Base-by-base conservation (phyloP, 345 rosid species). In the Alliaria petiolata region DNA sequence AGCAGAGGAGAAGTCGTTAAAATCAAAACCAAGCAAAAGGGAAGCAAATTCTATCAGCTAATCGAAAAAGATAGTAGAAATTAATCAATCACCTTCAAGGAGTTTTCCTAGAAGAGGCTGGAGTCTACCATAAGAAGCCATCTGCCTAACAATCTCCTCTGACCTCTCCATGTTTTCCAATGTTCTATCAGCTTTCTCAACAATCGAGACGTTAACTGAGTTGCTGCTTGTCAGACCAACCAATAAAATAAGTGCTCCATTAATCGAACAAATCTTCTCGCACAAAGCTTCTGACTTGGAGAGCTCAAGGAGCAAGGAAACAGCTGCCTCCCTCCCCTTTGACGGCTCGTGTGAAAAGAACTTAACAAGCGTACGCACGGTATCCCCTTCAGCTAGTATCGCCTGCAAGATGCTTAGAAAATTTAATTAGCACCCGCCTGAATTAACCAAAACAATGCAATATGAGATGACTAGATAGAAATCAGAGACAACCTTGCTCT, bases 161-260 rank as follows among this genome's bases (percentile, higher is more conserved):
- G 83, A 85, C 61, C 53, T 85, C 75, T 87, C 97, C 86, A 93
- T 80, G 70, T 93, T 93, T 67, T 80, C 91, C 57, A 95, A 81
- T 4, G 97, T 95, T 81, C 73, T 85, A 62, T 89, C 95, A 68
- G 99, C 96, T 76, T 78, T 89, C 78, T 93, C 96, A 80, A 93
- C 95, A 15, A 96, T 85, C 40, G 81, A 70, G 65, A 87, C 45
- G 79, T 86, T 84, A 77, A 86, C 97, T 1, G 97, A 91, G 57
- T 89, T 87, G 85, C 96, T 91, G 81, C 83, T 86, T 28, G 95
- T 81, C 93, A 95, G 82, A 79, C 99, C 96, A 74, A 91, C 90
- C 84, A 95, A 80, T 58, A 95, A 83, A 26, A 95, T 90, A 82
- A 95, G 89, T 35, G 95, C 96, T 70, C 99, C 99, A 80, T 89